Percentiles rank a stretch among this genome's conserved stretches.
Evolutionary conservation across 192 early-diverging fungal species (phyloP).

Genomic region (Diversispora epigaea): DNA sequence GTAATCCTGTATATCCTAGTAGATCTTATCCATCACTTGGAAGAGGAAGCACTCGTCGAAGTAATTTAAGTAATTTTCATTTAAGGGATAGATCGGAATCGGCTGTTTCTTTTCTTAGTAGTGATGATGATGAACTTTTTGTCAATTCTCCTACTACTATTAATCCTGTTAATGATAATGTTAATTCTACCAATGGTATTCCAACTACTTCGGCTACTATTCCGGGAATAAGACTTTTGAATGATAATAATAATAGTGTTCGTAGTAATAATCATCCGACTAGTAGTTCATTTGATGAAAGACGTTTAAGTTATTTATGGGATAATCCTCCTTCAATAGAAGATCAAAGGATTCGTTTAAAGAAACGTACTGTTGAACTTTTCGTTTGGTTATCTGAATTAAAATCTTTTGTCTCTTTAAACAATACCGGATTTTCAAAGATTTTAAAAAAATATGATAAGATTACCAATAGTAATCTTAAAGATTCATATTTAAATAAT

Average conservation of each 20-base stretch:
- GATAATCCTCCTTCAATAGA: conserved; percentile 38
- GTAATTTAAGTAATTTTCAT: not conserved
- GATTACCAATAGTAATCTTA: conserved; percentile 76
- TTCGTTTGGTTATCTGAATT: conserved; percentile 85
- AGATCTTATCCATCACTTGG: conserved; percentile 5
- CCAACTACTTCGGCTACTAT: no score
- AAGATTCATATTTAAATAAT: conserved; percentile 66
- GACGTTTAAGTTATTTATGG: conserved; percentile 37
- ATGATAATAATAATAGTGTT: not conserved
- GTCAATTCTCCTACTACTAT: not conserved
- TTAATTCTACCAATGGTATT: no score
- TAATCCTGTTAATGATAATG: no score
- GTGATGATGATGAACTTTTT: conserved; percentile 24
- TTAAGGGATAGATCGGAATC: not conserved
- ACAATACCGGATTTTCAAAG: conserved; percentile 91
- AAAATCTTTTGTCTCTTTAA: conserved; percentile 83
- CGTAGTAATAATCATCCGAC: not conserved
- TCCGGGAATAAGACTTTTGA: not conserved
- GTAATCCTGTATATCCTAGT: not conserved
- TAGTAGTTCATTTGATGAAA: conserved; percentile 21
- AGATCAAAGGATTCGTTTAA: conserved; percentile 39
- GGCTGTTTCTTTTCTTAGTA: not conserved
- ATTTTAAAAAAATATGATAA: conserved; percentile 98
- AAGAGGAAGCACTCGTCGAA: conserved; percentile 11
- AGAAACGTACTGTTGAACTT: conserved; percentile 63